Evolutionary conservation across 306 rosid genomes (phyloP), one percentile per base, ranked within the genome.

Genomic region (Acacia acuminata): DNA sequence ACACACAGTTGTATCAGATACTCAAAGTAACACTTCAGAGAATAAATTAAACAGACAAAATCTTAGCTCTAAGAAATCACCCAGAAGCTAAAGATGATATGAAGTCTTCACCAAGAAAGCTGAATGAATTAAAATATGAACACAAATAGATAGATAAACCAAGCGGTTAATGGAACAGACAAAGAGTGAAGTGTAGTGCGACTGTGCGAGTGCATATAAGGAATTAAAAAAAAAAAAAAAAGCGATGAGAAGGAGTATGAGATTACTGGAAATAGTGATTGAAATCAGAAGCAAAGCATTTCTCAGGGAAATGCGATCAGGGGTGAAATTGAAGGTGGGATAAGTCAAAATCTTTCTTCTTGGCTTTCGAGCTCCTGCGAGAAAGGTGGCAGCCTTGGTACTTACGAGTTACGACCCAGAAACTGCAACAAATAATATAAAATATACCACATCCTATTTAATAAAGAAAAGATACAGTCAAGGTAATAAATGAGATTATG

Each of bases 351-450:
- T 38, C 10, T 14, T 83, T 16, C 12, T 89, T 85, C 81, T 89
- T 83, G 86, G 86, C 84, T 40, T 73, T 82, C 73, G 83, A 88
- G 77, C 48, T 43, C 73, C 86, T 89, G 85, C 91, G 1, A 85
- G 86, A 87, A 82, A 20, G 32, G n/a, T 36, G 6, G 17, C 45
- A 42, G 40, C 89, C 77, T 66, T 60, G 61, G 71, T 68, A 61
- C 66, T n/a, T 61, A 67, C 22, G 14, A 71, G 8, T 47, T 56
- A n/a, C 27, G 27, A 27, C 60, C 67, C 77, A 12, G 40, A 27
- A 48, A 30, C 73, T 7, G 48, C 0, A 3, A 69, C 9, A 50
- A 55, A 27, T 27, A 27, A 27, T 27, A 27, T 27, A 27, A 27
- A 27, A 27, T 1, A 27, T 27, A 0, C 27, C 27, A 27, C 27